These are phyloP conservation scores for Magnusiomyces starmeri DNA, from an alignment of 1,139 yeast species.

Conservation along the genomic window DNA sequence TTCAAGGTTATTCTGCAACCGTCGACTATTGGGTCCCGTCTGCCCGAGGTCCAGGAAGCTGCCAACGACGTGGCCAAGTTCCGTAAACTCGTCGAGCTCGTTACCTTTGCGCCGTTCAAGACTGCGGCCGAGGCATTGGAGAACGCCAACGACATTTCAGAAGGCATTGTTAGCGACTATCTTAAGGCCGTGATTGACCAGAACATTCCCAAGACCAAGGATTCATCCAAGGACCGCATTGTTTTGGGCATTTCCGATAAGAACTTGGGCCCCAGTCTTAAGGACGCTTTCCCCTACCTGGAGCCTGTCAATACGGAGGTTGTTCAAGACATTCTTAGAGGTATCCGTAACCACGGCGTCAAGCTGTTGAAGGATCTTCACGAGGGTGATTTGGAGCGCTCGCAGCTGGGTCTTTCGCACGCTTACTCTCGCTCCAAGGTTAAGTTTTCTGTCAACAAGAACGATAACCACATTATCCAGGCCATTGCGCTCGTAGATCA, in stretches of 20 bases:
- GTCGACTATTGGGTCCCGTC: conserved; percentile 86
- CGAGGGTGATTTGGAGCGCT: conserved; percentile 93
- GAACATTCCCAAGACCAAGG: conserved; percentile 80
- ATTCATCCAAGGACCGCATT: conserved; percentile 48
- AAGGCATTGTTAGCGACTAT: conserved; percentile 91
- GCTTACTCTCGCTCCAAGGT: conserved; percentile 98
- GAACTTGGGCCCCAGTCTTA: conserved; percentile 93
- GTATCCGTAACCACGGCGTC: conserved; percentile 83
- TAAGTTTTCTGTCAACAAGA: conserved; percentile 96
- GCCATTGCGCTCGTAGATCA: conserved; percentile 96
- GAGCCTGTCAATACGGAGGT: conserved; percentile 89
- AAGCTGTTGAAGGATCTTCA: conserved; percentile 87
- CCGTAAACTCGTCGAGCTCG: conserved; percentile 87
- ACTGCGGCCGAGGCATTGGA: conserved; percentile 99
- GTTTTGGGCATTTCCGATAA: conserved; percentile 86
- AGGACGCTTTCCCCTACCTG: conserved; percentile 78
- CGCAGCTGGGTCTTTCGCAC: conserved; percentile 97
- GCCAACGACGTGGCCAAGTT: conserved; percentile 80
- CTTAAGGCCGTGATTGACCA: conserved; percentile 82
- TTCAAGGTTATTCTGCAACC: conserved; percentile 92
- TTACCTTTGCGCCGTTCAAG: conserved; percentile 95
- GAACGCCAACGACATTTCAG: conserved; percentile 95
- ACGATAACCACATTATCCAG: conserved; percentile 97
- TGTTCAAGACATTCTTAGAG: conserved; percentile 92
- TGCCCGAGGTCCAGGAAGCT: conserved; percentile 91